Percentiles rank a stretch among this genome's conserved stretches.
Evolutionary conservation across 345 rosid genomes (phyloP).

Genomic region (Crucihimalaya himalaica): DNA sequence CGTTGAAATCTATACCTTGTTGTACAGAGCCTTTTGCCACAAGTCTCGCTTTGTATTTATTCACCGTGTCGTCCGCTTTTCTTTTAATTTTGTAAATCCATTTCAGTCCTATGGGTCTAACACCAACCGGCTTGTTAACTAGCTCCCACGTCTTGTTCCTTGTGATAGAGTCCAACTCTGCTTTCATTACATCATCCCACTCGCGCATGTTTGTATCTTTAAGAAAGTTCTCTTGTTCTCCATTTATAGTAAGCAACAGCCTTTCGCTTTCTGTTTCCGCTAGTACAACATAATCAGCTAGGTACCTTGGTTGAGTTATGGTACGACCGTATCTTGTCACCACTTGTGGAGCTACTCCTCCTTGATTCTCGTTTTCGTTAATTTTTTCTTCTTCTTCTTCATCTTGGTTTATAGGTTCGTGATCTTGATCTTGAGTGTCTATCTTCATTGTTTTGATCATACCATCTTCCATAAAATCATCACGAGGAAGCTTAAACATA

Average conservation of each 20-base stretch:
- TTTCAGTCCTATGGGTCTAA: not conserved
- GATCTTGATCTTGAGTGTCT: no score
- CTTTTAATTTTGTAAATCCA: not conserved
- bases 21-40: not conserved
- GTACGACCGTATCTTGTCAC: not conserved
- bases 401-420: no score
- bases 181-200: not conserved
- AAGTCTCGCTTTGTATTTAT: not conserved
- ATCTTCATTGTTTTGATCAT: not conserved
- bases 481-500: not conserved
- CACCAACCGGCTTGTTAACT: not conserved
- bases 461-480: not conserved
- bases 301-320: not conserved
- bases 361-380: not conserved
- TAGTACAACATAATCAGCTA: not conserved
- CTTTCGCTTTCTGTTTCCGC: not conserved
- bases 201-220: not conserved
- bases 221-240: not conserved
- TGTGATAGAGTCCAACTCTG: not conserved
- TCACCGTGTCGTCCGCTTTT: not conserved
- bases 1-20: not conserved
- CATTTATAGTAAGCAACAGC: not conserved
- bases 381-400: not conserved
- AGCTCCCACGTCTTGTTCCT: not conserved
- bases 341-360: rapidly evolving